Base-by-base conservation (phyloP, 169 alveolate species). In the Cryptosporidium parvum region DNA sequence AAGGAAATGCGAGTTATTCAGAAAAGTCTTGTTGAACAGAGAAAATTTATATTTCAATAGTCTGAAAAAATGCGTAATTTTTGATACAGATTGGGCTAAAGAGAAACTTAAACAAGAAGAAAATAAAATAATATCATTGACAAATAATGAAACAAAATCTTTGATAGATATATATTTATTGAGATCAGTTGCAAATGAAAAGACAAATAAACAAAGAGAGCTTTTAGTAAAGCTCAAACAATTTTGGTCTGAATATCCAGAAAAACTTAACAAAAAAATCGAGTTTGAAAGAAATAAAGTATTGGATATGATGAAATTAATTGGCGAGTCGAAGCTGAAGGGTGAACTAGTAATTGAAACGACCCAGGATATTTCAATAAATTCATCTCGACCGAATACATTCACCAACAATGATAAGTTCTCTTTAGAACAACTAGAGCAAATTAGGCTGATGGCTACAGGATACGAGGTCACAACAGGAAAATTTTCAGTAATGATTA, bases 11-110 rank as follows among this genome's bases (percentile, higher is more conserved):
- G 89, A 80, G 21, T 12, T 80, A 65, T 62, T 80, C 26, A 21
- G 45, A 65, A 80, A 80, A 44, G n/a, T 65, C 16, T 10, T 80
- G 69, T 45, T 62, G 7, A 67, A 23, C 10, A 80, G 89, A 80
- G 89, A 80, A 29, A 62, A 59, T 21, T 16, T 29, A 18, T 62
- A 62, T 37, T 80, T 80, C 35, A 58, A 80, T 5, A 62, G n/a
- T 14, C 62, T 80, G 48, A 59, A 80, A 62, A 80, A 62, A 80
- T 80, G 89, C 23, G 67, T 80, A 23, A 65, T 65, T n/a, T 80
- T 45, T 44, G 89, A 80, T 65, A 80, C 89, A 7, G 68, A 80
- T 29, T 80, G 89, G 89, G 26, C 56, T 9, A 80, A 42, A n/a
- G 89, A 80, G 48, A 80, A 80, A 31, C 23, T 21, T 14, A 80